These are phyloP conservation scores for Curvularia sp. DNA, from an alignment of 2,329 filamentous ascomycete genomes.

Conservation along the genomic window DNA sequence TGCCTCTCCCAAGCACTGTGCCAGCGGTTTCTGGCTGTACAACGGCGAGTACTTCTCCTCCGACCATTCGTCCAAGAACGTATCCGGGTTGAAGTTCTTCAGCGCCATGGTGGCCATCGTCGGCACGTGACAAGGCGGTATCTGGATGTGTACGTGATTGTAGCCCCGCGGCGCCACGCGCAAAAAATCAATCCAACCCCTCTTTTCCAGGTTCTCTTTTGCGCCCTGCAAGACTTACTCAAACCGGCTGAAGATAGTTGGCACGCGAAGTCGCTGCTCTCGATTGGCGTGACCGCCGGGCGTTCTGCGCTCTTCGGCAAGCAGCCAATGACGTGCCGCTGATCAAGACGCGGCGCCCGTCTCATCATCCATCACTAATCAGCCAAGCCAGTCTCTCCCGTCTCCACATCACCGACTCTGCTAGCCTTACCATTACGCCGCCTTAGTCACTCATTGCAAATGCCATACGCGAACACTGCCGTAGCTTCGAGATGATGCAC, in stretches of 20 bases:
- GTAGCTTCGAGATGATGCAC: conserved; percentile 34
- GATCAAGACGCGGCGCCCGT: conserved; percentile 20
- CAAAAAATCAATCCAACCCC: neutral
- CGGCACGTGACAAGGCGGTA: neutral
- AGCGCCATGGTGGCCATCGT: conserved; percentile 29
- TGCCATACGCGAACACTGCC: conserved; percentile 29
- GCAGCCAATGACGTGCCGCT: conserved; percentile 35
- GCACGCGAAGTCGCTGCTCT: neutral
- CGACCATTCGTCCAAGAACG: conserved; percentile 54
- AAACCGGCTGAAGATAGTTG: conserved; percentile 14
- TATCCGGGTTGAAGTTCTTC: conserved; percentile 54
- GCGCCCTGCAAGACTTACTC: conserved; percentile 4
- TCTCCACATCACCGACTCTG: conserved; percentile 7
- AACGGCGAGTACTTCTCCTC: conserved; percentile 43
- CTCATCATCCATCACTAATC: conserved; percentile 47
- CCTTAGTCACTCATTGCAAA: conserved; percentile 48
- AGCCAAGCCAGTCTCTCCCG: conserved; percentile 6
- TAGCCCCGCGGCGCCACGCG: neutral
- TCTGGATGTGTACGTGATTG: neutral
- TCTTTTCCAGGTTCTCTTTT: conserved; percentile 4
- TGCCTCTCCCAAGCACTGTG: conserved; percentile 54
- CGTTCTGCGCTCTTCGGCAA: conserved; percentile 21
- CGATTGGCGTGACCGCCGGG: neutral
- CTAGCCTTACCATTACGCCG: conserved; percentile 28
- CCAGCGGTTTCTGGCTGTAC: conserved; percentile 45